Conservation (phyloP, 441 rosid species). For the Gossypium davidsonii region DNA sequence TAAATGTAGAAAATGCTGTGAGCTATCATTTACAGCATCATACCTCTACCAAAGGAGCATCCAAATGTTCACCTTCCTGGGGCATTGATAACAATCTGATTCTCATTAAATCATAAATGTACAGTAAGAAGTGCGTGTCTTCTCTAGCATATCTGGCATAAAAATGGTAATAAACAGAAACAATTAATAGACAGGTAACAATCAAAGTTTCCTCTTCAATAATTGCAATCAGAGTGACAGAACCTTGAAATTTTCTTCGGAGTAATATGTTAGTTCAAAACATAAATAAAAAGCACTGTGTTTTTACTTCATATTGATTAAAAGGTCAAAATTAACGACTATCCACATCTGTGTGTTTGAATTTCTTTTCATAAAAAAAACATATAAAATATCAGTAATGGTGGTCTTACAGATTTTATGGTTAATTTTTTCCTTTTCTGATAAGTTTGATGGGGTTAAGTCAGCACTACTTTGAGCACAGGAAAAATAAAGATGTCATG, state of each 20-base stretch:
- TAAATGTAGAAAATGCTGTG: neutral
- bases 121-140: conserved; percentile 87
- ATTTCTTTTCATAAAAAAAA: neutral
- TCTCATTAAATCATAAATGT: conserved; percentile 72
- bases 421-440: neutral
- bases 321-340: neutral
- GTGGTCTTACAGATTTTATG: neutral
- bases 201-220: neutral
- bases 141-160: conserved; percentile 84
- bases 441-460: neutral
- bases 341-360: neutral
- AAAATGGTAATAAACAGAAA: conserved; percentile 11
- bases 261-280: neutral
- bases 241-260: neutral
- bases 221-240: neutral
- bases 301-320: neutral
- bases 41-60: conserved; percentile 71
- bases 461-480: neutral
- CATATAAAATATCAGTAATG: neutral
- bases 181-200: neutral
- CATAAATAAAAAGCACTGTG: neutral
- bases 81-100: conserved; percentile 35
- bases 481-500: neutral
- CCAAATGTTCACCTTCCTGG: conserved; percentile 37
- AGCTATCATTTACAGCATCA: neutral